Evolutionary conservation across 2,329 filamentous ascomycete species (phyloP).

Genomic region (Calonectria pseudoturangicola): DNA sequence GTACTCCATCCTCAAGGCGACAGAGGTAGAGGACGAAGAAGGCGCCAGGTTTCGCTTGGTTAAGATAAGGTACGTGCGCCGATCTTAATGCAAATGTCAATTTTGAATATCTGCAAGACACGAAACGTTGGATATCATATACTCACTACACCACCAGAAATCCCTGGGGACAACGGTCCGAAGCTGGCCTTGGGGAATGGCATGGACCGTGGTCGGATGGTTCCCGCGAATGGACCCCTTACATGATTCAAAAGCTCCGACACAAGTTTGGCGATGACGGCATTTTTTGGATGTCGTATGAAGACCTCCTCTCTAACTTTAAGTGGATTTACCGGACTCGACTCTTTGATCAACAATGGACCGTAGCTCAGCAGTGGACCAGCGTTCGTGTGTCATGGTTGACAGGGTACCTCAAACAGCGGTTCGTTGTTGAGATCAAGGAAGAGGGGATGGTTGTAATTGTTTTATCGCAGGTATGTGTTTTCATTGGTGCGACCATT

Average conservation of each 20-base stretch:
- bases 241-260: conserved; percentile 80
- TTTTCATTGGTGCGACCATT: not conserved
- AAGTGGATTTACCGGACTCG: conserved; percentile 66
- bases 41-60: conserved; percentile 64
- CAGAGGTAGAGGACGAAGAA: conserved; percentile 65
- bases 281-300: conserved; percentile 68
- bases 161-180: conserved; percentile 78
- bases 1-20: conserved; percentile 70
- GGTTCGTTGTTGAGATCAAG: conserved; percentile 65
- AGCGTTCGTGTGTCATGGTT: conserved; percentile 66
- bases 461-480: conserved; percentile 62
- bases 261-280: conserved; percentile 83
- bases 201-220: conserved; percentile 84
- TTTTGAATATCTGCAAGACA: not conserved
- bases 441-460: conserved; percentile 65
- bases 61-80: conserved; percentile 63
- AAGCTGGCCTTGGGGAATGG: conserved; percentile 74
- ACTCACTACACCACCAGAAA: conserved; percentile 68
- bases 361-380: conserved; percentile 66
- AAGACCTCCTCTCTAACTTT: conserved; percentile 67
- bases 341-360: conserved; percentile 68
- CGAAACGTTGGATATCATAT: not conserved
- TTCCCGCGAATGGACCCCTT: conserved; percentile 82
- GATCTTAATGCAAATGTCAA: not conserved
- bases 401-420: conserved; percentile 65